phyloP scores from a whole-genome alignment of 2,329 filamentous ascomycete species.

The Alternaria postmessia region DNA sequence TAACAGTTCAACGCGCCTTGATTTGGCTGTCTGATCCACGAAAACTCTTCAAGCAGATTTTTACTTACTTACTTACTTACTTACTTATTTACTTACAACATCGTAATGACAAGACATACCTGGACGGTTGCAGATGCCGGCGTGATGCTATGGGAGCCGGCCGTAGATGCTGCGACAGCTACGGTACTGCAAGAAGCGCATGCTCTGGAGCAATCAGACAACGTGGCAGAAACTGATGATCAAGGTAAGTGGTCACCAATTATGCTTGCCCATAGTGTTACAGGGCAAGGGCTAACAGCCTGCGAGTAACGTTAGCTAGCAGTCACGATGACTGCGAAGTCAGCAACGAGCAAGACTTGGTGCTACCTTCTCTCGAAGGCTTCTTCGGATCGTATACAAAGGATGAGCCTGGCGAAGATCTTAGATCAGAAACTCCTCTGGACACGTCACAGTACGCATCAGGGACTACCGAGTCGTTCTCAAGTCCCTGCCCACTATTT shows the following conservation, averaged over 20 bases:
- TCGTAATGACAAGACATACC: neutral
- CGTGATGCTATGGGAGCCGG: constrained; percentile 8
- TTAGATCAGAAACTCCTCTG: neutral
- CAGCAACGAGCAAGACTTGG: neutral
- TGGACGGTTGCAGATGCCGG: constrained; percentile 1
- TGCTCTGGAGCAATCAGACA: neutral
- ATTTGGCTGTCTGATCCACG: neutral
- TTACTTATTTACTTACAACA: too few relatives aligned
- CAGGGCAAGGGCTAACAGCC: neutral
- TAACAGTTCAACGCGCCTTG: neutral
- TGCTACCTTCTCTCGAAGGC: neutral
- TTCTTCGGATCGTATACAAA: neutral
- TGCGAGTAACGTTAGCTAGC: neutral
- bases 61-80: too few relatives aligned
- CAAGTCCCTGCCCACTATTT: neutral
- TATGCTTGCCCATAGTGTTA: neutral
- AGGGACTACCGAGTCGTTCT: neutral
- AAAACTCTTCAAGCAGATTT: neutral
- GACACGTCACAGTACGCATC: neutral
- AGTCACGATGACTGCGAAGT: neutral
- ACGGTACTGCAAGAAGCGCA: neutral
- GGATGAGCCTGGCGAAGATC: neutral
- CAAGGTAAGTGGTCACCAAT: neutral
- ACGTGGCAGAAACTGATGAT: neutral
- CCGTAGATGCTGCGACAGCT: neutral